A percentile compares a stretch with the other conserved stretches of the same genome.
Evolutionary conservation across 169 alveolate genomes (phyloP).

Genomic region (Plasmodium falciparum): DNA sequence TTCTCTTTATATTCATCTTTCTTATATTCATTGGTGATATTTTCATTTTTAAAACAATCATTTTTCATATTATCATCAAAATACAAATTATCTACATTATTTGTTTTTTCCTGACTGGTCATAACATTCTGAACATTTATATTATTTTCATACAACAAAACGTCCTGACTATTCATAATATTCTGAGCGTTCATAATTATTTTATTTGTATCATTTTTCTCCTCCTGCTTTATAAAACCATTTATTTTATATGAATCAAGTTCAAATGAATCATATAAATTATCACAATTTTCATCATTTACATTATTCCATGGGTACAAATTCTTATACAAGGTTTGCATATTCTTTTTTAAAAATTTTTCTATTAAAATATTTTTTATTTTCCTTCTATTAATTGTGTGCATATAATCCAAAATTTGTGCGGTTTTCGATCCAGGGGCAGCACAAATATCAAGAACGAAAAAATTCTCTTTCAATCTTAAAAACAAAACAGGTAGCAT

Average conservation of each 20-base stretch:
- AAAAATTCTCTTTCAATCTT: constrained; percentile 90
- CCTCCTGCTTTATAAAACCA: background rate
- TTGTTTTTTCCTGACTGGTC: background rate
- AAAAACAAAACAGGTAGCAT: constrained; percentile 97
- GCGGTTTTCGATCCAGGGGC: constrained; percentile 96
- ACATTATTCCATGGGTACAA: background rate
- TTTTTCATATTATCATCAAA: background rate
- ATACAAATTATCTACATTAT: background rate
- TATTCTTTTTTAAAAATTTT: constrained; percentile 26
- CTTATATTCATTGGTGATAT: background rate
- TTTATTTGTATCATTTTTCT: background rate
- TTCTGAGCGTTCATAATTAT: background rate
- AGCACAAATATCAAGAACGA: constrained; percentile 96
- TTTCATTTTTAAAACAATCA: constrained; percentile 1
- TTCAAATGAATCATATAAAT: background rate
- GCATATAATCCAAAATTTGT: constrained; percentile 79
- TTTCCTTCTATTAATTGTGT: constrained; percentile 33
- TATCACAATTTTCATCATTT: background rate
- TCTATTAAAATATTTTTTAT: constrained; percentile 43
- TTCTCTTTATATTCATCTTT: constrained; percentile 1
- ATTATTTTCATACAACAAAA: background rate
- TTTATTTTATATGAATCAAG: background rate
- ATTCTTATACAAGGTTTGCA: background rate
- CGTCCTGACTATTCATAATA: background rate
- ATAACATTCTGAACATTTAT: background rate